Base-by-base conservation (phyloP, 202 grass and related monocot species). In the Saccharum hybrid region DNA sequence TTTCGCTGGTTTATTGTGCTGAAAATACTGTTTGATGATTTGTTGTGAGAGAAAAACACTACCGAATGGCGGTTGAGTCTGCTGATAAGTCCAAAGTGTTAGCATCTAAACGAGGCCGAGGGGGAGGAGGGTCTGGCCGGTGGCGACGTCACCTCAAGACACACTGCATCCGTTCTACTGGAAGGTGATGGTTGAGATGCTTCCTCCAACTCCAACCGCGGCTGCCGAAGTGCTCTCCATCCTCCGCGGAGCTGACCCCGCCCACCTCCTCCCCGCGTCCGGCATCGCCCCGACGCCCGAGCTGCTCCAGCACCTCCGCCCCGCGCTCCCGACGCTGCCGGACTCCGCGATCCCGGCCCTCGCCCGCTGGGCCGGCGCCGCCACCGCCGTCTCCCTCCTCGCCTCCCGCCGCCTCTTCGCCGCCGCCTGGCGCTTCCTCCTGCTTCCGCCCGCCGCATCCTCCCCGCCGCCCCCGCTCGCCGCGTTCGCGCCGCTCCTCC, bases 401-500 rank as follows among this genome's bases (percentile, higher is more conserved):
- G 66, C 72, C 81, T 86, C 83, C 80, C 73, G 88, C 18, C 84
- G 81, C 52, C 78, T 90, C 57, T 87, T 91, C 48, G 69, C 82
- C 7, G 16, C 92, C 64, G 75, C 89, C 23, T 91, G 89, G 86
- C 83, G 84, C 45, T 69, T 89, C 65, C 86, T 89, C 74, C 84
- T 91, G 12, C 81, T 81, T 71, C 86, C 80, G 6, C 19, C 43
- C 2, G 37, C 59, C 14, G 37, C 83, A 0, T 37, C 78, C 3
- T 42, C 83, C 5, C 41, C 66, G 38, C 72, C 84, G 0, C 77
- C 74, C 63, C 84, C 84, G 18, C 89, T 94, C 37, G 39, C 77
- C 30, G 77, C 92, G 18, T 94, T 91, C 74, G 81, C 70, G 5
- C 54, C 84, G 40, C 81, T 91, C 74, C 62, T 94, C 39, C 92